phyloP scores from a whole-genome alignment of 129 eudicot genomes.

The Arctium minus region DNA sequence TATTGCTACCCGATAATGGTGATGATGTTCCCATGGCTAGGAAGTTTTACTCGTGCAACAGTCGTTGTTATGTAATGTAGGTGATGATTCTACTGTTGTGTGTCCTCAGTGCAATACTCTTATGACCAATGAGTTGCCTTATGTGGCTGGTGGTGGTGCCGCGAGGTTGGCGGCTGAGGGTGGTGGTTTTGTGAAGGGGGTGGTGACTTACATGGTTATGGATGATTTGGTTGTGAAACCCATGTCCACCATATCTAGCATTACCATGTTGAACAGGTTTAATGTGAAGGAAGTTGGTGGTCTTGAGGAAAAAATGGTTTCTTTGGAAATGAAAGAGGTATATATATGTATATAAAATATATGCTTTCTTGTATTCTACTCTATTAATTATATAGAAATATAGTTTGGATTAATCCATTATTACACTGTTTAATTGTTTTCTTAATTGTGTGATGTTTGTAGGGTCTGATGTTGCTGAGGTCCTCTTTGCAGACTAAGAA shows the following conservation, averaged over 20 bases:
- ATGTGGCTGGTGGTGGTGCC: slow-evolving; percentile 3
- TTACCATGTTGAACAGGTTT: slow-evolving; percentile 33
- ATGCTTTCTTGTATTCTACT: neutral
- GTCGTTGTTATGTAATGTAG: neutral
- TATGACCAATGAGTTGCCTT: neutral
- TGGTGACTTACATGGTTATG: slow-evolving; percentile 60
- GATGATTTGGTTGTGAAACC: slow-evolving; percentile 53
- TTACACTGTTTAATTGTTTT: too few relatives aligned
- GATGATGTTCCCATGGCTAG: neutral
- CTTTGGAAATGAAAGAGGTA: slow-evolving; percentile 43
- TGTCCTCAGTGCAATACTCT: slow-evolving; percentile 7
- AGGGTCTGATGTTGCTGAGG: slow-evolving; percentile 38
- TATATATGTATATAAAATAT: neutral
- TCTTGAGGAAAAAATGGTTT: slow-evolving; percentile 42
- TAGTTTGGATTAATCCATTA: neutral
- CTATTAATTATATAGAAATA: too few relatives aligned
- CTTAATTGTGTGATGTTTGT: neutral
- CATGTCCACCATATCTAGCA: slow-evolving; percentile 50
- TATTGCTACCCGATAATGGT: neutral
- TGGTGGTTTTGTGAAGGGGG: slow-evolving; percentile 61
- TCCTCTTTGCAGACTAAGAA: slow-evolving; percentile 21
- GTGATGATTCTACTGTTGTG: slow-evolving; percentile 6
- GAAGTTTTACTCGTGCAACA: slow-evolving; percentile 20
- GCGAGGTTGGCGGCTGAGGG: neutral
- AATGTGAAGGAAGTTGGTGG: slow-evolving; percentile 41